These are phyloP conservation scores for Fusarium succisae DNA, from an alignment of 2,329 filamentous ascomycete genomes.

Conservation along the genomic window DNA sequence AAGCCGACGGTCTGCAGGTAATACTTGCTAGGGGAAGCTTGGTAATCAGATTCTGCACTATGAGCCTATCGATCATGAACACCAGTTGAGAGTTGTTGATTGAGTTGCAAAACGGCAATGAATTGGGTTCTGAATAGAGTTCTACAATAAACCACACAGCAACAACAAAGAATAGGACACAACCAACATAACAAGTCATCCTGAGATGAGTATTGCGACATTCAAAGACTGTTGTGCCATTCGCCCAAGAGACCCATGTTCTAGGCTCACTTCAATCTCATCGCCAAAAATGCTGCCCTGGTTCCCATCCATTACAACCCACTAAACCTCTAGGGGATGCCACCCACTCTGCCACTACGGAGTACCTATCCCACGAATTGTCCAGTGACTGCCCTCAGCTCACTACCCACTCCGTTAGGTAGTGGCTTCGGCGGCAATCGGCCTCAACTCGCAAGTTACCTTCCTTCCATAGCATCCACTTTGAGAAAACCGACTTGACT, in stretches of 20 bases:
- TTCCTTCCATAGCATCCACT: conserved; percentile 26
- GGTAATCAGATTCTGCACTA: conserved; percentile 19
- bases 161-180: not conserved
- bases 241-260: conserved; percentile 9
- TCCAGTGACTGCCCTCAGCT: conserved; percentile 28
- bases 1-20: conserved; percentile 8
- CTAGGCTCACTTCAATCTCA: conserved; percentile 15
- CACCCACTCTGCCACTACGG: not conserved
- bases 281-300: not conserved
- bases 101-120: not conserved
- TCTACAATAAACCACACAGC: not conserved
- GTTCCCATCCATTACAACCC: conserved; percentile 7
- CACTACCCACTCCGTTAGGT: conserved; percentile 31
- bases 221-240: conserved; percentile 6
- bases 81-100: not conserved
- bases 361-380: not conserved
- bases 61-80: not conserved
- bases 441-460: conserved; percentile 29
- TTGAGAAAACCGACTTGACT: conserved; percentile 40
- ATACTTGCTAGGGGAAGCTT: conserved; percentile 9
- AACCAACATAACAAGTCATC: not conserved
- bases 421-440: conserved; percentile 44
- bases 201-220: conserved; percentile 16
- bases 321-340: conserved; percentile 19
- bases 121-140: not conserved